Base-by-base conservation (phyloP, 1,284 basidiomycete species). In the Grifola frondosa region DNA sequence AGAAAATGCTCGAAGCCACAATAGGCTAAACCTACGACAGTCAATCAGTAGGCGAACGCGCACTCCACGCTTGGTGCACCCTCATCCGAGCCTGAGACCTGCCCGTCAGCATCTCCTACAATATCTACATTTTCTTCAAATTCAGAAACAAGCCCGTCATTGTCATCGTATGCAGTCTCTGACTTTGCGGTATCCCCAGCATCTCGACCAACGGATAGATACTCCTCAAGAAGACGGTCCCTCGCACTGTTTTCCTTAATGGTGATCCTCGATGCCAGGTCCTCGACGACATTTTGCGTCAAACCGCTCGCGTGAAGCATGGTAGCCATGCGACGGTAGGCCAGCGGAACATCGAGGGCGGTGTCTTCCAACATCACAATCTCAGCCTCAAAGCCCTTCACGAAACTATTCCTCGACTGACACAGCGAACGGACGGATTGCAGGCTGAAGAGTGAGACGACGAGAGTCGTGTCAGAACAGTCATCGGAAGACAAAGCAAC, bases 341-440 rank as follows among this genome's bases (percentile, higher is more conserved):
- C 59, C 6, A 48, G 36, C 13, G 59, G 60, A 6, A 55, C 45
- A 33, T 62, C 60, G 15, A 62, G 38, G n/a, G 43, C 40, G 3
- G 53, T 57, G 37, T 60, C 59, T 13, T 54, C 51, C 9, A 60
- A 42, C 17, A 31, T 29, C 1, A 32, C 9, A 6, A 60, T 28
- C 30, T 57, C 52, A 4, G 40, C 44, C 11, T 42, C 47, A 22
- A 59, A 51, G 1, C 35, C 53, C 13, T 40, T 41, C 6, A 31
- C 20, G 25, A 54, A 44, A 13, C 25, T 31, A 15, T 44, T 19
- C n/a, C 33, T 31, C 15, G 41, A 24, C 8, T 12, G 19, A 25
- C 39, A 43, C 19, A 52, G 35, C n/a, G 44, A 5, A 30, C 28
- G 25, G 28, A 52, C 24, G 30, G 41, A 17, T 17, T 39, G 13